Percentiles rank a stretch among this genome's conserved stretches.
These are phyloP conservation scores for Verticillium albo-atrum DNA, from an alignment of 2,329 filamentous ascomycete genomes.

Conservation along the genomic window DNA sequence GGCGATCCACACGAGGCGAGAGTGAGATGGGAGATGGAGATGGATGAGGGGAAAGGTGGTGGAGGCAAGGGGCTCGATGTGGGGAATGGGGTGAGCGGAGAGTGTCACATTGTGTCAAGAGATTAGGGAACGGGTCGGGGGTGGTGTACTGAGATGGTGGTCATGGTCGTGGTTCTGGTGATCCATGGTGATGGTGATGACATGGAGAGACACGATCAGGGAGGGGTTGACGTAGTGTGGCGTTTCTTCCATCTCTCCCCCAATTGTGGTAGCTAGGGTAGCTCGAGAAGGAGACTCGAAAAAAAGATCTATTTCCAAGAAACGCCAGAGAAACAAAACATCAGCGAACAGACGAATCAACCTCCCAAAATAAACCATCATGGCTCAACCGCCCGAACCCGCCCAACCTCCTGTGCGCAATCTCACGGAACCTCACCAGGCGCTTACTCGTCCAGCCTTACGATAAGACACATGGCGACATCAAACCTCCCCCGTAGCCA, in stretches of 20 bases:
- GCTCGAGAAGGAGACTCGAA: not conserved
- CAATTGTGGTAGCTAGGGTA: not conserved
- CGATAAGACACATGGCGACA: too few species aligned
- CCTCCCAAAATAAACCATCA: not conserved
- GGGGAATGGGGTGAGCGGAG: not conserved
- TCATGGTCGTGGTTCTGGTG: not conserved
- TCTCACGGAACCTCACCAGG: too few species aligned
- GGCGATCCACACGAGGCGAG: not conserved
- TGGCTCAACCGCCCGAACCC: not conserved
- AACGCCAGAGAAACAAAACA: not conserved
- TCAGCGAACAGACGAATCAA: not conserved
- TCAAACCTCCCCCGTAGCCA: not conserved
- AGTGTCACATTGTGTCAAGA: not conserved
- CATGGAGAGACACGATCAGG: not conserved
- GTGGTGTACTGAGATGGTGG: conserved; percentile 5
- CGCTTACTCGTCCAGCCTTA: too few species aligned
- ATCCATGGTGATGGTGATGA: not conserved
- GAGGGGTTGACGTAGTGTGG: not conserved
- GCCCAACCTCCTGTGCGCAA: not conserved
- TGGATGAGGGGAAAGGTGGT: not conserved
- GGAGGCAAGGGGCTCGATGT: not conserved
- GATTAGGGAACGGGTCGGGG: not conserved
- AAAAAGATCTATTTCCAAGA: not conserved
- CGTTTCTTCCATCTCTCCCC: not conserved
- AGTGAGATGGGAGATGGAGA: not conserved